phyloP scores from a whole-genome alignment of 176 grass and related monocot species.

The Hordeum vulgare region DNA sequence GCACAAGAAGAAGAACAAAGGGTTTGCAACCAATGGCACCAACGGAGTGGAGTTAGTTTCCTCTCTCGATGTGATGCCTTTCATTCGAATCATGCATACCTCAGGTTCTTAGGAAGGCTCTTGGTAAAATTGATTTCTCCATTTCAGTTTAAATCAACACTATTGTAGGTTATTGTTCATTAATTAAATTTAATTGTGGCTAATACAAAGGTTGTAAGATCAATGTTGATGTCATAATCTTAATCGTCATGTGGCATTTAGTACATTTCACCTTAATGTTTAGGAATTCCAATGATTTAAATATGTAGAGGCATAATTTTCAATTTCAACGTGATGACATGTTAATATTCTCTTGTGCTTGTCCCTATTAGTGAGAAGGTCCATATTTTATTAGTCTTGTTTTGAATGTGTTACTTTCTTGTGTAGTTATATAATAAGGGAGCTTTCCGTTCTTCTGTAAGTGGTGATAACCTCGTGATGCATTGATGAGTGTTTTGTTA shows the following conservation, averaged over 20 bases:
- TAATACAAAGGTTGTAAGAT: no score
- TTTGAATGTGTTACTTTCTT: not conserved
- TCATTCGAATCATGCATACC: no score
- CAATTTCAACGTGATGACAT: not conserved
- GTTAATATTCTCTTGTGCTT: no score
- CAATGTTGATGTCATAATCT: no score
- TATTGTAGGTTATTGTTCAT: no score
- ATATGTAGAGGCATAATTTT: not conserved
- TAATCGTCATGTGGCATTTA: no score
- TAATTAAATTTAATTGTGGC: no score
- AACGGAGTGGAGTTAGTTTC: not conserved
- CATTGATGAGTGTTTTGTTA: not conserved
- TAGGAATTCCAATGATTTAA: not conserved
- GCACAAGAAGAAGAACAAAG: constrained; percentile 34
- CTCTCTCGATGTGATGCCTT: no score
- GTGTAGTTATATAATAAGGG: not conserved
- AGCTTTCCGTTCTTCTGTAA: not conserved
- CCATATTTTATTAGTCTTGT: no score
- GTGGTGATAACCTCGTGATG: not conserved
- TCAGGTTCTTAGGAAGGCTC: not conserved
- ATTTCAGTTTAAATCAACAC: no score
- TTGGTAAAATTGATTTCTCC: constrained; percentile 23
- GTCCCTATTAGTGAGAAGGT: no score
- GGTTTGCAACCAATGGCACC: not conserved
- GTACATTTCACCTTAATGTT: not conserved